A percentile compares a stretch with the other conserved stretches of the same genome.
These are phyloP conservation scores for Talaromyces adpressus DNA, from an alignment of 495 filamentous ascomycete species.

Conservation along the genomic window DNA sequence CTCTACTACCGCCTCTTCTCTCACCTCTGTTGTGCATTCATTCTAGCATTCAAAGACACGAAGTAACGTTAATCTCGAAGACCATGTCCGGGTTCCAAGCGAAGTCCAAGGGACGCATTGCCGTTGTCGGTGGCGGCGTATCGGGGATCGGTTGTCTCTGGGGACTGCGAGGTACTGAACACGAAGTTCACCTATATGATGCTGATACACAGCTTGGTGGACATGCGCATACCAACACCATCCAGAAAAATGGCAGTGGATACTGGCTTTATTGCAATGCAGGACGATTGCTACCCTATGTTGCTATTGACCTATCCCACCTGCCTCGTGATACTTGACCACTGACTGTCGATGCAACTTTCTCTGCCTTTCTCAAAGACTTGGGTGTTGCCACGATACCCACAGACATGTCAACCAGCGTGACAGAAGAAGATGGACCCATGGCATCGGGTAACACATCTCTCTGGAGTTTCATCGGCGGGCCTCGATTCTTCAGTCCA, in stretches of 20 bases:
- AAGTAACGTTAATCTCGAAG: too few relatives aligned
- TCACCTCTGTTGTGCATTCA: not conserved
- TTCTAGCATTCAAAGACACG: not conserved
- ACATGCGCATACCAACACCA: not conserved
- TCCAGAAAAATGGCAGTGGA: not conserved
- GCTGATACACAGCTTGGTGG: not conserved
- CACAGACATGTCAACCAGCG: not conserved
- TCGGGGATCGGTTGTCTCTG: not conserved
- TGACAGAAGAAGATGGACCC: not conserved
- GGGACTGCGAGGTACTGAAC: not conserved
- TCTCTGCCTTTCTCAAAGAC: not conserved
- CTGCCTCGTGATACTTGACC: not conserved
- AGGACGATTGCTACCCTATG: not conserved
- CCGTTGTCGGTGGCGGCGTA: constrained; percentile 3
- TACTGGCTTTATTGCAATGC: not conserved
- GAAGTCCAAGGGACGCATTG: not conserved
- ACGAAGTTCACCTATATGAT: not conserved
- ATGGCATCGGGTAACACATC: not conserved
- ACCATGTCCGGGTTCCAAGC: not conserved
- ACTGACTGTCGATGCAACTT: not conserved
- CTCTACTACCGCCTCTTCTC: too few relatives aligned
- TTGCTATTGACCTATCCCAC: not conserved
- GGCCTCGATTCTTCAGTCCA: not conserved
- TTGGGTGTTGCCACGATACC: not conserved
- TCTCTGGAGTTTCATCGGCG: not conserved